Base-by-base conservation (phyloP, 1,139 yeast species). In the Pichia sp. region DNA sequence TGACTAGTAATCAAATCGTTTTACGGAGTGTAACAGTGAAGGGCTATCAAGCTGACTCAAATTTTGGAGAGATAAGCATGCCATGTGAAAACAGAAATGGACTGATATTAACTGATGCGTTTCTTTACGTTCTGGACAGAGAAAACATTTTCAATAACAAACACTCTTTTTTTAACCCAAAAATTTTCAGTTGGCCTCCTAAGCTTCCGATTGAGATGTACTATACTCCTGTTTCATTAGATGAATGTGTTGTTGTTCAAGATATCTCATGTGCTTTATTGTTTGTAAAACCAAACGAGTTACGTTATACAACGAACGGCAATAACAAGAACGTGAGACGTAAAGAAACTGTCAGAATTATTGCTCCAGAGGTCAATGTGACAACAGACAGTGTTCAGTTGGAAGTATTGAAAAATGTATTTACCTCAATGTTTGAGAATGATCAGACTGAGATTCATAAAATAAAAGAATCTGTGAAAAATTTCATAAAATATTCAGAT, bases 151-250 rank as follows among this genome's bases (percentile, higher is more conserved):
- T 70, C n/a, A 72, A 70, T 19, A 72, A 75, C 8, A 73, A 75
- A 3, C 75, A 75, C 54, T 66, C 74, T 15, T 70, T 78, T 45
- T 76, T 77, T 60, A 69, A 73, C 50, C 69, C 70, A 34, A 69
- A 66, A 6, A 63, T 65, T 13, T 62, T 69, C 10, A 64, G 69
- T 3, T 66, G 97, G 97, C 93, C 96, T 0, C 96, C 96, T 1
- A 86, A 93, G 90, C 70, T 90, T 40, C 88, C 86, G 1, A 62
- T 81, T 51, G 98, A 92, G 67, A 77, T 86, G 57, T 84, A 90
- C 60, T 87, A 87, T 64, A 87, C 87, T 54, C 78, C 83, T n/a
- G 68, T 77, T 0, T 75, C 85, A 63, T 70, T 85, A 49, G 71
- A 75, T 43, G 72, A 77, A 32, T 80, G 84, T 54, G 75, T 85